Evolutionary conservation across 1,284 basidiomycete species (phyloP), one percentile per base, ranked within the genome.

Genomic region (Ganoderma boninense): DNA sequence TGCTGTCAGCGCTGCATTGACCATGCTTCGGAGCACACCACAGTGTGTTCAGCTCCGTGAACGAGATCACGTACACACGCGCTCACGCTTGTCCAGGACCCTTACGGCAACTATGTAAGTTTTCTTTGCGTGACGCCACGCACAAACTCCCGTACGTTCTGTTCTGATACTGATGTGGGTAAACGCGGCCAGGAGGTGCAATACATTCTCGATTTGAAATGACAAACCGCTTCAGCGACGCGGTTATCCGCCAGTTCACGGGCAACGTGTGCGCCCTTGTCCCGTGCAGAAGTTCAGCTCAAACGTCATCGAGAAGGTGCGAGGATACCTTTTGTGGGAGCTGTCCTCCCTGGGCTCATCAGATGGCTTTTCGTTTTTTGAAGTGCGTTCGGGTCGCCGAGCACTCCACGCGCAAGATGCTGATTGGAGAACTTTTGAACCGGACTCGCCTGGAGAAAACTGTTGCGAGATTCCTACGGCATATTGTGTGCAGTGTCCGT

Each of bases 1-100:
- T 99, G 65, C 87, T 99, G 60, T n/a, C 98, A 99, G 84, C 91
- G 98, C 71, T 99, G 97, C 84, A 97, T 99, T 77, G 98, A 99
- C 82, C 98, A 99, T 79, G 98, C 98, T 2, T 97, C 96, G 1
- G 96, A 98, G 75, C 90, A 92, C 70, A n/a, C n/a, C n/a, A n/a
- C 98, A 99, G 82, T 92, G 98, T 52, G 87, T 98, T 70, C 98
- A 99, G 84, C 90, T 99, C n/a, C 66, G 98, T 99, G 69, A 97
- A 97, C 72, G 98, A 99, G 87, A 99, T 99, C 83, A 99, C 97
- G 38, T 98, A 95, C 86, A 97, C n/a, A 99, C 78, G 97, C 97
- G 10, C 87, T 99, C 73, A 98, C 97, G 29, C 88, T 99, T 70
- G 98, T 99, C 32, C 98, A 99, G 84, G 98, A 99, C 82, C 98